Base-by-base conservation (phyloP, 106 monocot genomes). In the Allium sativum region DNA sequence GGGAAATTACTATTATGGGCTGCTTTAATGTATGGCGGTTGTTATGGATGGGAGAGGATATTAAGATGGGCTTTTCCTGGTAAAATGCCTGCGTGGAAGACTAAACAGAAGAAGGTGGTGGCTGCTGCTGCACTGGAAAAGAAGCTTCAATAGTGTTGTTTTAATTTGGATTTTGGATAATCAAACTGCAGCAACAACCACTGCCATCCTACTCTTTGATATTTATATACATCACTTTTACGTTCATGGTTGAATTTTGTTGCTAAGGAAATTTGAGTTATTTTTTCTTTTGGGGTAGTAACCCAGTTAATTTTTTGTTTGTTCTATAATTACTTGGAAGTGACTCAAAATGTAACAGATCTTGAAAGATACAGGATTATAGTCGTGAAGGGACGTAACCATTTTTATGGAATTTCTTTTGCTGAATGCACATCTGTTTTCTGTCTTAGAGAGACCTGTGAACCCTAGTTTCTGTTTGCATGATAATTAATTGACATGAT, bases 21-120 rank as follows among this genome's bases (percentile, higher is more conserved):
- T 47, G 70, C 61, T 3, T 68, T 88, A 9, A 92, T 98, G 92
- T 98, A 82, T 64, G 41, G 21, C 3, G 88, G 98, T 6, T 98
- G 98, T 64, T 98, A 83, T 69, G 78, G 79, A 1, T 98, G 96
- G 96, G 96, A 98, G 76, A 79, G 84, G 40, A 12, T 92, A 8
- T 59, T 98, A 70, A 75, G 98, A 44, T 85, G 84, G 82, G 78
- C 69, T 0, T 98, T 98, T 56, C 98, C 98, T 0, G 98, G 92
- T 0, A 72, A 71, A 52, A 81, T 92, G 65, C 91, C 98, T 17
- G 72, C 68, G 9, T 92, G 96, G 96, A 82, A 70, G 72, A 88
- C 66, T 66, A 65, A 68, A 59, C 88, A 98, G 48, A 88, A 69
- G 62, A 75, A 81, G 68, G 85, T 73, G 22, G 70, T 73, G 19